Conservation (phyloP, 164 flowering plant genomes). For the Pachysandra terminalis region DNA sequence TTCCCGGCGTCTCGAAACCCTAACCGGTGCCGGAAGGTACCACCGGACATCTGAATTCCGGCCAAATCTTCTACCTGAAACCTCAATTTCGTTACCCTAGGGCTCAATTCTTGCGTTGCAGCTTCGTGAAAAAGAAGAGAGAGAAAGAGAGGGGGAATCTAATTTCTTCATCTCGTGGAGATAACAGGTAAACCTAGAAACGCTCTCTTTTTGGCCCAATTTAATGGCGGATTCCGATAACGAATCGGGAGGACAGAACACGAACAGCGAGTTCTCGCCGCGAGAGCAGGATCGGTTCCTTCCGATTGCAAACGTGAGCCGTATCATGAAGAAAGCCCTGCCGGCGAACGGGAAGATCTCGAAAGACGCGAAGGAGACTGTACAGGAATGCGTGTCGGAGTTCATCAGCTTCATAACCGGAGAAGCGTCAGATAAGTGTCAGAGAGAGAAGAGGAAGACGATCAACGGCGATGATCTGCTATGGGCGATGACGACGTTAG, state of each 20-base stretch:
- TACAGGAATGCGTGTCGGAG: slow-evolving; percentile 62
- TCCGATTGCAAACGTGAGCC: slow-evolving; percentile 52
- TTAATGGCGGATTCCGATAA: slow-evolving; percentile 45
- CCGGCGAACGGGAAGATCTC: slow-evolving; percentile 62
- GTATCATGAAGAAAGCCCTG: slow-evolving; percentile 54
- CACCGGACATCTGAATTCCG: background rate
- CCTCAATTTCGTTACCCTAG: background rate
- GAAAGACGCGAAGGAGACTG: slow-evolving; percentile 59
- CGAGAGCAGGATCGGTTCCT: slow-evolving; percentile 47
- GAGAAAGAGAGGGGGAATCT: no score
- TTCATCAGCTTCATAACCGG: slow-evolving; percentile 61
- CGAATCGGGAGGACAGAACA: slow-evolving; percentile 35
- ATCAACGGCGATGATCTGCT: slow-evolving; percentile 49
- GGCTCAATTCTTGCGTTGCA: background rate
- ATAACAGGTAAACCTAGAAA: no score
- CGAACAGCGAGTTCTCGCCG: slow-evolving; percentile 22
- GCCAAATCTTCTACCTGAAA: background rate
- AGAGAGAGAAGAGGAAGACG: slow-evolving; percentile 50
- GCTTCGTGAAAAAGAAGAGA: background rate
- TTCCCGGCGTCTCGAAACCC: background rate
- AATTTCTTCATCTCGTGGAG: no score
- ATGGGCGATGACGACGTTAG: slow-evolving; percentile 49
- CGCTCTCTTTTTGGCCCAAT: background rate
- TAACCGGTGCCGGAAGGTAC: background rate
- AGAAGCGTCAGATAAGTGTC: slow-evolving; percentile 60